Conservation (phyloP, 2,329 filamentous ascomycete genomes). For the Claviceps purpurea region DNA sequence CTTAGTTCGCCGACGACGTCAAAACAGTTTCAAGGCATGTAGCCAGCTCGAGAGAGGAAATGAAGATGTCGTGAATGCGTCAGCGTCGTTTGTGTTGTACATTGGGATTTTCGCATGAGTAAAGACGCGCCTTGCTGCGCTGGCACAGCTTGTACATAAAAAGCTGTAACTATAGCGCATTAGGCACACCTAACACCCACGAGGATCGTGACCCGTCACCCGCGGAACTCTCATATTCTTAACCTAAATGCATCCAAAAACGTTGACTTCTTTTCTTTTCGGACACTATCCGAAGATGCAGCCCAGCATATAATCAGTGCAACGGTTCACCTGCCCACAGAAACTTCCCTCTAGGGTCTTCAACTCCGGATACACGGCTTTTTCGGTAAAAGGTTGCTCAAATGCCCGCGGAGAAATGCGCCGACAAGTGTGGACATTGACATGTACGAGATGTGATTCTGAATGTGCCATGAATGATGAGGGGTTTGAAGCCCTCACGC, state of each 20-base stretch:
- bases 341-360: slow-evolving; percentile 66
- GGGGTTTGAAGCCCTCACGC: slow-evolving; percentile 57
- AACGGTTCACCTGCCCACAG: slow-evolving; percentile 45
- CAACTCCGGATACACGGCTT: slow-evolving; percentile 52
- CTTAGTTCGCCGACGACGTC: too few species aligned
- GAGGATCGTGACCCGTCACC: slow-evolving; percentile 31
- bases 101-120: too few species aligned
- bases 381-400: slow-evolving; percentile 54
- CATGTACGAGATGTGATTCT: slow-evolving; percentile 44
- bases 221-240: slow-evolving; percentile 38
- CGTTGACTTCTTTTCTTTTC: slow-evolving; percentile 42
- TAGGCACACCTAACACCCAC: slow-evolving; percentile 37
- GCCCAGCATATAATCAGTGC: slow-evolving; percentile 43
- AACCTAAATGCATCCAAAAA: slow-evolving; percentile 54
- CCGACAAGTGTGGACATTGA: slow-evolving; percentile 66
- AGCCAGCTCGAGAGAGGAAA: too few species aligned
- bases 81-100: slow-evolving; percentile 33
- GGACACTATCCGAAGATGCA: slow-evolving; percentile 53
- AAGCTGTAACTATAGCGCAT: slow-evolving; percentile 27
- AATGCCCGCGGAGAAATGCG: slow-evolving; percentile 65
- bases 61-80: not conserved
- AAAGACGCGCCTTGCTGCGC: too few species aligned
- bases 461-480: slow-evolving; percentile 64
- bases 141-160: too few species aligned
- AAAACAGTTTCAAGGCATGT: too few species aligned